A percentile compares a stretch with the other conserved stretches of the same genome.
Conservation (phyloP, 2,329 filamentous ascomycete species). For the Cercospora sp. region DNA sequence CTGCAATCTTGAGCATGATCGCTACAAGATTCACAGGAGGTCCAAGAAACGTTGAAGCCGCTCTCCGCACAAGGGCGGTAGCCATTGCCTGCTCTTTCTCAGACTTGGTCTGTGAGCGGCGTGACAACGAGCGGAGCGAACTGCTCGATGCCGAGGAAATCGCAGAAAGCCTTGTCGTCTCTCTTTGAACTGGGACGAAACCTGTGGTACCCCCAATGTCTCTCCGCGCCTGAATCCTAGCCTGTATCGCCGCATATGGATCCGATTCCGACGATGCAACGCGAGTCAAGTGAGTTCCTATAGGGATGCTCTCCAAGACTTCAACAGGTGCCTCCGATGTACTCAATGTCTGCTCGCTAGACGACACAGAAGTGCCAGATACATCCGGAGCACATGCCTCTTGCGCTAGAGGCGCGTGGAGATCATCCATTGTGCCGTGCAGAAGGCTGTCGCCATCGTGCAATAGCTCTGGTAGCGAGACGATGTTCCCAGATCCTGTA, state of each 20-base stretch:
- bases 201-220: constrained; percentile 35
- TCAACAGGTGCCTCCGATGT: not conserved
- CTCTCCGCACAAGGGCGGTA: constrained; percentile 66
- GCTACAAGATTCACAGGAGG: constrained; percentile 77
- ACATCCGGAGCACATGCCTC: constrained; percentile 1
- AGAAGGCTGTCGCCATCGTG: constrained; percentile 4
- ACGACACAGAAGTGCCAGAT: not conserved
- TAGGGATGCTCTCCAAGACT: not conserved
- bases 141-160: constrained; percentile 29
- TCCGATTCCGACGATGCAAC: constrained; percentile 19
- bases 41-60: constrained; percentile 71
- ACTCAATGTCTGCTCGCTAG: constrained; percentile 17
- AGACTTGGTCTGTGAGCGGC: constrained; percentile 5
- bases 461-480: constrained; percentile 1
- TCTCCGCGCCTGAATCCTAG: constrained; percentile 37
- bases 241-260: constrained; percentile 39
- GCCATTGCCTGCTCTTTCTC: constrained; percentile 23
- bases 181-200: constrained; percentile 41
- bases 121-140: constrained; percentile 22
- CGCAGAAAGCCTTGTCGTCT: constrained; percentile 44
- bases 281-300: not conserved
- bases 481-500: constrained; percentile 1
- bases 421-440: constrained; percentile 2
- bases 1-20: constrained; percentile 78
- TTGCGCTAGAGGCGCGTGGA: not conserved